Percentiles rank a stretch among this genome's conserved stretches.
Evolutionary conservation across 139 green algal species (phyloP).

Genomic region (Micromonas pusilla): DNA sequence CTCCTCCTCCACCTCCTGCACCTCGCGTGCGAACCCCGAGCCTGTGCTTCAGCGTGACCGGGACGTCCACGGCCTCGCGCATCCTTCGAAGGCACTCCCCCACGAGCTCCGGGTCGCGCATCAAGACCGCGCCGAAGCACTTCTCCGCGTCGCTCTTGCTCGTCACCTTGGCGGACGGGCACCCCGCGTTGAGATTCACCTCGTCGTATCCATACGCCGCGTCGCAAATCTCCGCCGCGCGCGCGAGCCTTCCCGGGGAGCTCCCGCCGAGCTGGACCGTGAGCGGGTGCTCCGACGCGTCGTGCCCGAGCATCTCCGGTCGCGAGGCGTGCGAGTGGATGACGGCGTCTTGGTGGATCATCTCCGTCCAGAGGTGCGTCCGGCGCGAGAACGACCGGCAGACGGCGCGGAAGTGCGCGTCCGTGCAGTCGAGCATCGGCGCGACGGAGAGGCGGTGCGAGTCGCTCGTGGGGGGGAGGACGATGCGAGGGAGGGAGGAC

Average conservation of each 20-base stretch:
- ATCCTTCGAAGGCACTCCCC: conserved; percentile 4
- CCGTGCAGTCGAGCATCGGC: conserved; percentile 50
- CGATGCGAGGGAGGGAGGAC: not conserved
- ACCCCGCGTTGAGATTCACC: conserved; percentile 48
- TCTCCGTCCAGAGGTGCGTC: conserved; percentile 53
- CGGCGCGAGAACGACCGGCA: conserved; percentile 32
- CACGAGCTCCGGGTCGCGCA: conserved; percentile 9
- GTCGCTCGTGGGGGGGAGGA: not conserved
- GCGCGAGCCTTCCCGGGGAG: conserved; percentile 32
- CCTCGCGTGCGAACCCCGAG: conserved; percentile 31
- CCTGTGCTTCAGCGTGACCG: conserved; percentile 49
- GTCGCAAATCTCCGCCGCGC: conserved; percentile 28
- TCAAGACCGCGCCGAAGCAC: conserved; percentile 34
- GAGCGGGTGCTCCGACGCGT: conserved; percentile 25
- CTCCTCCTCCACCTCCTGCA: not conserved
- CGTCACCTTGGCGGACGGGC: conserved; percentile 14
- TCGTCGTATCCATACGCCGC: conserved; percentile 45
- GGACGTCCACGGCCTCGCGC: conserved; percentile 21
- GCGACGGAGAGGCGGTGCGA: conserved; percentile 29
- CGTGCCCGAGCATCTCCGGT: not conserved
- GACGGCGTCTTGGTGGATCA: conserved; percentile 31
- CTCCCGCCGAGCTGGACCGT: conserved; percentile 50
- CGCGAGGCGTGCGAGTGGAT: not conserved
- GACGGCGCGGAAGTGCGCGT: conserved; percentile 39
- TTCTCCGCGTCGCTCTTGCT: not conserved